phyloP scores from a whole-genome alignment of 495 filamentous ascomycete species.

The Aspergillus mulundensis region DNA sequence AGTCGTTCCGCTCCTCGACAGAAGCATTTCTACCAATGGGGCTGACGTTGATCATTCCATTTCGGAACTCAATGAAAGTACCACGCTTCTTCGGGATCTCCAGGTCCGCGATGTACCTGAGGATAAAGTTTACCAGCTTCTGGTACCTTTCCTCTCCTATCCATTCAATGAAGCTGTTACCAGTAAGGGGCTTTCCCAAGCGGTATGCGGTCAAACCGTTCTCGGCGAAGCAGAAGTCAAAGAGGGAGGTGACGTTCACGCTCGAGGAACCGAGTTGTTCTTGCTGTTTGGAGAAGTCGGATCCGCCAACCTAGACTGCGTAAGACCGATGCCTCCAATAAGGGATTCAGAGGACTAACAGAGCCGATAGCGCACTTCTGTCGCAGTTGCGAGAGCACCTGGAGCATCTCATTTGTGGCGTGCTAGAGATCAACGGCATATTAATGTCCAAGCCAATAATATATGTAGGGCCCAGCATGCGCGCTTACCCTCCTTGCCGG shows the following conservation, averaged over 20 bases:
- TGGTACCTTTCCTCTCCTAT: conserved; percentile 92
- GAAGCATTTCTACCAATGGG: conserved; percentile 91
- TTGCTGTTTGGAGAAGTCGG: conserved; percentile 87
- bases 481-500: conserved; percentile 63
- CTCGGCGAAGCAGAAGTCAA: conserved; percentile 95
- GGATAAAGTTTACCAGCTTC: conserved; percentile 74
- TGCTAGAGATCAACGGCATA: conserved; percentile 38
- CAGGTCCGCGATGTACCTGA: conserved; percentile 86
- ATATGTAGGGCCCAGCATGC: not conserved
- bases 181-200: conserved; percentile 64
- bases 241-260: conserved; percentile 69
- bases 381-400: conserved; percentile 71
- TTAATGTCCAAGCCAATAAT: not conserved
- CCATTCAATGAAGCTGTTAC: conserved; percentile 84
- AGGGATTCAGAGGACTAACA: conserved; percentile 38
- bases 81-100: conserved; percentile 84
- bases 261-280: conserved; percentile 75
- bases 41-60: conserved; percentile 94
- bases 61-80: conserved; percentile 93
- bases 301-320: conserved; percentile 61
- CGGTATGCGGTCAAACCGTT: conserved; percentile 93
- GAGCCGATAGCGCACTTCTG: conserved; percentile 88
- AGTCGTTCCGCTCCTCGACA: conserved; percentile 73
- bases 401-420: conserved; percentile 75
- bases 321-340: conserved; percentile 7